Conservation (phyloP, 352 stramenopile genomes). For the Aphanomyces invadans region DNA sequence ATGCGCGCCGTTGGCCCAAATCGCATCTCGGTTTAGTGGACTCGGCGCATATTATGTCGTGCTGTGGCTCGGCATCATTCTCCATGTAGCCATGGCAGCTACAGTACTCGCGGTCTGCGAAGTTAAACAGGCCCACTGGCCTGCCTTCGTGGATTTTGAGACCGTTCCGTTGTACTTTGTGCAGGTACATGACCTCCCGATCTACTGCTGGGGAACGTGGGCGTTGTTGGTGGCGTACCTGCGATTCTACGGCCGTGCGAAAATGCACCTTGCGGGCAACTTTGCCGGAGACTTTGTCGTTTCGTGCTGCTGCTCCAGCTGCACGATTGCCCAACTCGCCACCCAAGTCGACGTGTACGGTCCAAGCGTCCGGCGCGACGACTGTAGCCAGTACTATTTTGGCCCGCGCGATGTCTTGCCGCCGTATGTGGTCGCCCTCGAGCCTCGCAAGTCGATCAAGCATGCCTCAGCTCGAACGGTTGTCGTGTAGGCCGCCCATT, state of each 20-base stretch:
- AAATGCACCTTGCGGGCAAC: conserved; percentile 47
- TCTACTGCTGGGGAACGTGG: background rate
- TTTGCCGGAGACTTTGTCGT: conserved; percentile 30
- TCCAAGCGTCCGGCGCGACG: conserved; percentile 6
- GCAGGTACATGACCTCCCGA: background rate
- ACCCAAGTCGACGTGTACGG: conserved; percentile 53
- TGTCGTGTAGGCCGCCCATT: background rate
- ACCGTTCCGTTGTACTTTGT: background rate
- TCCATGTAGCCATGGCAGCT: background rate
- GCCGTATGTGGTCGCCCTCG: conserved; percentile 20
- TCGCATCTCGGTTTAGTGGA: conserved; percentile 39
- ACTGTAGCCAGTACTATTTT: conserved; percentile 36
- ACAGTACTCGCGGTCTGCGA: background rate
- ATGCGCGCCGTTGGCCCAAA: conserved; percentile 49
- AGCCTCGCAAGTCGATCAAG: background rate
- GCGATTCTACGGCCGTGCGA: conserved; percentile 28
- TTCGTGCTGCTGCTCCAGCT: conserved; percentile 39
- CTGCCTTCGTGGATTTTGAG: background rate
- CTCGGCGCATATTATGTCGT: background rate
- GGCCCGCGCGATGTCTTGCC: conserved; percentile 40
- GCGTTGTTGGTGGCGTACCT: background rate
- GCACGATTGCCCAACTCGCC: conserved; percentile 48
- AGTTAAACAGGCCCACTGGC: background rate
- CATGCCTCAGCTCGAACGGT: background rate
- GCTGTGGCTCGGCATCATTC: background rate